Evolutionary conservation across 805 yeast genomes (phyloP), one percentile per base, ranked within the genome.

Genomic region (Candida incommunis): DNA sequence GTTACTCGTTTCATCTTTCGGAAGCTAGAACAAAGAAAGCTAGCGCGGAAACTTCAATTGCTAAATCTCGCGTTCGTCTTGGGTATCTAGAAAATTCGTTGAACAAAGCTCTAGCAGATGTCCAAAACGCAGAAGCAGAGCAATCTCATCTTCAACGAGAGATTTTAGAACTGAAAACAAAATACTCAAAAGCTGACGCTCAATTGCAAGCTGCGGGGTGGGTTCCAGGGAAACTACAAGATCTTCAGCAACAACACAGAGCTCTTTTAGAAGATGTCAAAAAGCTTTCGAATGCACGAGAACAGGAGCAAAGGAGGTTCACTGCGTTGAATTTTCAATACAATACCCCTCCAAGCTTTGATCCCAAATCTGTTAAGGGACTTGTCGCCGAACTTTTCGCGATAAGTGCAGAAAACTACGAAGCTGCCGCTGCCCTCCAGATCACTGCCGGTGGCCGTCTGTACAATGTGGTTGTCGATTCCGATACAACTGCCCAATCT

Each of bases 361-460:
- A 31, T 18, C 37, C 75, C 2, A 51, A 60, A 1, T 69, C 80
- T 0, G 94, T 92, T 2, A 80, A 78, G 56, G 99, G 99, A 41
- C 75, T 87, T 16, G 94, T 90, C 13, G 95, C 95, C 2, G 92
- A 83, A 56, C 65, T 92, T 43, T 86, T 94, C 58, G 62, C 70
- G 1, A 58, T 92, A 20, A 72, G 72, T 16, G 76, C 78, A 40
- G 58, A 68, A 0, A 75, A 80, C 42, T 58, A 64, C 45, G 72
- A 74, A 22, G 76, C 79, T 45, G 80, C 94, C 0, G 69, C 80
- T 22, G 98, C 99, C 1, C 66, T 92, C 27, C 96, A 92, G 62
- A 81, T 85, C 2, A 81, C 94, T 59, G 98, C 96, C 2, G 99
- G 98, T 42, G 94, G 90, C 3, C 70, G 88, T 53, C 63, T 94